Evolutionary conservation across 2,329 filamentous ascomycete species (phyloP).

Genomic region (Verticillium isaacii): DNA sequence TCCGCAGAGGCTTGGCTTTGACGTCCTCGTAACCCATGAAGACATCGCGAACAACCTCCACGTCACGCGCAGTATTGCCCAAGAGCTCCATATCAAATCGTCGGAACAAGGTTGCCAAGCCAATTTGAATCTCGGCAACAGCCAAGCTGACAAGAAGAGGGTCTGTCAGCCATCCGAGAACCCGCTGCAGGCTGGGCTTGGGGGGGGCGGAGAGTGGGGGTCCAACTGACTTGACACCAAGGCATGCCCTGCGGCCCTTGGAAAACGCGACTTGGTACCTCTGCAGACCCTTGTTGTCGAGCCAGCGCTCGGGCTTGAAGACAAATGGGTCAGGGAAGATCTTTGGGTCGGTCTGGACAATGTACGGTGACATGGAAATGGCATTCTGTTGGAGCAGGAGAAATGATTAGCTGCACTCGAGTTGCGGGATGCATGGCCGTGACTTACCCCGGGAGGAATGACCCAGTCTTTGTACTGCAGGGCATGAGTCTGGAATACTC

Average conservation of each 20-base stretch:
- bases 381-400: slow-evolving; percentile 9
- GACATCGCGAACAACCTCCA: not conserved
- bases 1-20: not conserved
- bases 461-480: slow-evolving; percentile 20
- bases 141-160: not conserved
- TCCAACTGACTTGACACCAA: not conserved
- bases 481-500: slow-evolving; percentile 24
- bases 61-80: not conserved
- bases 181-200: not conserved
- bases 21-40: not conserved
- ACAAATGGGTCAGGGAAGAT: slow-evolving; percentile 16
- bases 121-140: slow-evolving; percentile 1
- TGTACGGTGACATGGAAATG: slow-evolving; percentile 29
- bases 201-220: no score
- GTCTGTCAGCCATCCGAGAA: not conserved
- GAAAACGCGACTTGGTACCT: slow-evolving; percentile 1
- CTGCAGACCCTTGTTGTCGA: slow-evolving; percentile 1
- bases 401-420: not conserved
- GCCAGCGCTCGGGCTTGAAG: slow-evolving; percentile 23
- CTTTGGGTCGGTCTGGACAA: slow-evolving; percentile 16
- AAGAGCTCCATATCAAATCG: not conserved
- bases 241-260: not conserved
- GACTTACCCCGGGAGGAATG: slow-evolving; percentile 20
- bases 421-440: not conserved
- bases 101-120: not conserved